These are phyloP conservation scores for Scheffersomyces spartinae DNA, from an alignment of 805 yeast genomes.

Conservation along the genomic window DNA sequence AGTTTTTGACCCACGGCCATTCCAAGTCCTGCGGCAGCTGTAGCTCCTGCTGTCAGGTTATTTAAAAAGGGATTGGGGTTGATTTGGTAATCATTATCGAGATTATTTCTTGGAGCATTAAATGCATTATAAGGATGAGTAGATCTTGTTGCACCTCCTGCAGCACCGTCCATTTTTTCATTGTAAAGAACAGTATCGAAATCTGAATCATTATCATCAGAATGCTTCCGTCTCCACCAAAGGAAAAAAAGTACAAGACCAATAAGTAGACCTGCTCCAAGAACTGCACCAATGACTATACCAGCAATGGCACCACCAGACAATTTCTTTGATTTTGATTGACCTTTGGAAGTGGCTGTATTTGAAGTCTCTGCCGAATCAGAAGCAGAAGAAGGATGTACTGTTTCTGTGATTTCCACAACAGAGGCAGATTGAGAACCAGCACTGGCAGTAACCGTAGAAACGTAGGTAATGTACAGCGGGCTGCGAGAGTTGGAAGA, in stretches of 20 bases:
- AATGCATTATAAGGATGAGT: no score
- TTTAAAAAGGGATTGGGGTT: conserved; percentile 13
- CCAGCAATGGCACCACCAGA: conserved; percentile 33
- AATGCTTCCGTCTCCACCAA: conserved; percentile 12
- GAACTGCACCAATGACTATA: conserved; percentile 29
- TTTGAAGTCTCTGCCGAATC: background rate
- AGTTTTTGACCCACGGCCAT: conserved; percentile 4
- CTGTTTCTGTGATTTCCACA: conserved; percentile 2
- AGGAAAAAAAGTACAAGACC: conserved; percentile 13
- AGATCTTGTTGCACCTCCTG: no score
- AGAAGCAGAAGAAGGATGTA: conserved; percentile 3
- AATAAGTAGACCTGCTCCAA: conserved; percentile 21
- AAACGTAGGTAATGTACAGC: conserved; percentile 9
- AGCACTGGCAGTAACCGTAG: conserved; percentile 8
- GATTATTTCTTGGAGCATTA: no score
- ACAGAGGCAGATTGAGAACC: conserved; percentile 5
- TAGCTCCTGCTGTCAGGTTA: conserved; percentile 7
- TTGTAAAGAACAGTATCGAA: conserved; percentile 17
- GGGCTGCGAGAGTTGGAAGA: conserved; percentile 1
- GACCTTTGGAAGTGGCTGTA: background rate
- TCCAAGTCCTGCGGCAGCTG: conserved; percentile 3
- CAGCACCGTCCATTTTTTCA: no score
- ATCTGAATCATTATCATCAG: conserved; percentile 12
- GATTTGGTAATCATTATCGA: conserved; percentile 4
- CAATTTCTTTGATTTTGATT: conserved; percentile 11